Conservation (phyloP, 805 yeast genomes). For the Candida bentonensis region DNA sequence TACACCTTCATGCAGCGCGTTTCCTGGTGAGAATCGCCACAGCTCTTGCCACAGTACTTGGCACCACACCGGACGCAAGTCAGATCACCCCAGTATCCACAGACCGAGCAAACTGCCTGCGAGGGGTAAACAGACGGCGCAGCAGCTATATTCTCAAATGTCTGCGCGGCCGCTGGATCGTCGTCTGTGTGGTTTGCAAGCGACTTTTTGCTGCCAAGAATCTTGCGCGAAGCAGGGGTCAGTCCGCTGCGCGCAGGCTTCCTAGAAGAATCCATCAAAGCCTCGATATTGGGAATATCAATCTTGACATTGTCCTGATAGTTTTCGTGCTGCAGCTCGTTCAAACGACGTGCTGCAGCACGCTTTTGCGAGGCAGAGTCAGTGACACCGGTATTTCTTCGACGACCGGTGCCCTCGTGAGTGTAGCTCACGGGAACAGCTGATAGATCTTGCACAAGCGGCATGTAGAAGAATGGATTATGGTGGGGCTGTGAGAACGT, state of each 20-base stretch:
- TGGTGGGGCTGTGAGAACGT: no score
- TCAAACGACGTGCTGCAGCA: slow-evolving; percentile 13
- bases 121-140: slow-evolving; percentile 24
- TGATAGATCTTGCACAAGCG: neutral
- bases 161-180: slow-evolving; percentile 21
- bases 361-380: slow-evolving; percentile 8
- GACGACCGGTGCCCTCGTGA: neutral
- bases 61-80: slow-evolving; percentile 25
- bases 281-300: slow-evolving; percentile 17
- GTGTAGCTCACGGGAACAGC: neutral
- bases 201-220: slow-evolving; percentile 25
- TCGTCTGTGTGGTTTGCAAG: slow-evolving; percentile 27
- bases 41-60: slow-evolving; percentile 21
- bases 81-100: slow-evolving; percentile 26
- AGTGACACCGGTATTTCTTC: neutral
- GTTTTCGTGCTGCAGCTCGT: slow-evolving; percentile 23
- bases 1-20: slow-evolving; percentile 18
- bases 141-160: slow-evolving; percentile 19
- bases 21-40: slow-evolving; percentile 24
- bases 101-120: slow-evolving; percentile 22
- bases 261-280: slow-evolving; percentile 2
- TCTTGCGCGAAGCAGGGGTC: slow-evolving; percentile 16
- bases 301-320: slow-evolving; percentile 21
- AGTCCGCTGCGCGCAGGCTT: neutral
- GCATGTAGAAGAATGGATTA: no score